These are phyloP conservation scores for Dissophora globulifera DNA, from an alignment of 192 early-diverging fungal species.

Conservation along the genomic window DNA sequence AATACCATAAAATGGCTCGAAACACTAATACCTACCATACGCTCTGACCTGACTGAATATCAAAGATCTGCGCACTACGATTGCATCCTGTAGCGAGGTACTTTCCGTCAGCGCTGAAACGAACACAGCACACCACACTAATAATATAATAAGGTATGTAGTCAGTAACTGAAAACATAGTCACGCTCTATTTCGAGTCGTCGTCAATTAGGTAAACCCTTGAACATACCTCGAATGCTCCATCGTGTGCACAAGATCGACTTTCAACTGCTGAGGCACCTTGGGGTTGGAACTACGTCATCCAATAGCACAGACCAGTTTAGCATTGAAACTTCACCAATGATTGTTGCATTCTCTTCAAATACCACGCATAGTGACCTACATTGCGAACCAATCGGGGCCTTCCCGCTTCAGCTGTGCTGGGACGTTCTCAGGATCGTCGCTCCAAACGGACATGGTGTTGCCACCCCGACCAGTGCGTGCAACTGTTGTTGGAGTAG, in stretches of 20 bases:
- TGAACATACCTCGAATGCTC: slow-evolving; percentile 57
- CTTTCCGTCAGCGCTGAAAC: slow-evolving; percentile 93
- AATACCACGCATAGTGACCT: slow-evolving; percentile 27
- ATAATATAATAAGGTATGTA: not conserved
- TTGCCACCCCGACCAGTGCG: slow-evolving; percentile 25
- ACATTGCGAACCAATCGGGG: slow-evolving; percentile 90
- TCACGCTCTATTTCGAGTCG: too few species aligned
- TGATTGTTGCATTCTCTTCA: too few species aligned
- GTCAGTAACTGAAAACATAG: too few species aligned
- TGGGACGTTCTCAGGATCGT: slow-evolving; percentile 83
- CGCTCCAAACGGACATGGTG: slow-evolving; percentile 61
- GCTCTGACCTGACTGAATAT: slow-evolving; percentile 78
- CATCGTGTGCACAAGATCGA: slow-evolving; percentile 70
- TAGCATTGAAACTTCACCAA: too few species aligned
- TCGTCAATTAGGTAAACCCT: not conserved
- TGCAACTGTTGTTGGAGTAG: slow-evolving; percentile 37
- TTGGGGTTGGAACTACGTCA: slow-evolving; percentile 74
- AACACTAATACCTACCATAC: slow-evolving; percentile 79
- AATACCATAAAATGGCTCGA: too few species aligned
- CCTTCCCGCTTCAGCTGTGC: slow-evolving; percentile 82
- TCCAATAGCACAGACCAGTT: too few species aligned
- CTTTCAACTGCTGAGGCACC: slow-evolving; percentile 67
- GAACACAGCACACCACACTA: slow-evolving; percentile 97
- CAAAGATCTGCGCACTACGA: slow-evolving; percentile 88
- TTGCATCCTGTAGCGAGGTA: slow-evolving; percentile 96